These are phyloP conservation scores for Jacaranda mimosifolia DNA, from an alignment of 257 asterid species.

Conservation along the genomic window DNA sequence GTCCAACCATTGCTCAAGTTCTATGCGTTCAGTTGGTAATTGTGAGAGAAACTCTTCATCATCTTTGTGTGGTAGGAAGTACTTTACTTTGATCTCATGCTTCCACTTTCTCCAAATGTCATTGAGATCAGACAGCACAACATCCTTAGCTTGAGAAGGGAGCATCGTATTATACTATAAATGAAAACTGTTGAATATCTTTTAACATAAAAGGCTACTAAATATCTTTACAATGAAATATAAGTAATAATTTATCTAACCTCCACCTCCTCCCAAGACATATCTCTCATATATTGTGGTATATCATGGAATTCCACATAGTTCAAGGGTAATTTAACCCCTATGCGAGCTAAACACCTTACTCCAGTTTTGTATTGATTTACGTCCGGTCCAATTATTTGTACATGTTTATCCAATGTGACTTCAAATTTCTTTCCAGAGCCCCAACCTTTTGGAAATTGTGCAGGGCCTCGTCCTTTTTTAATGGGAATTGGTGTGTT, in stretches of 20 bases:
- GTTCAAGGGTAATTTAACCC: not conserved
- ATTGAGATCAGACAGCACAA: not conserved
- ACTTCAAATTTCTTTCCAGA: not conserved
- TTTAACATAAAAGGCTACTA: no score
- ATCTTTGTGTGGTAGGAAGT: not conserved
- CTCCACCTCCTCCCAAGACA: not conserved
- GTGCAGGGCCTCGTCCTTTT: not conserved
- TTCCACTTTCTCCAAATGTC: constrained; percentile 10
- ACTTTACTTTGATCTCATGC: not conserved
- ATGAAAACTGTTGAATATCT: no score
- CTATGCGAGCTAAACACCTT: not conserved
- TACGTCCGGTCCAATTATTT: not conserved
- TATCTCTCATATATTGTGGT: no score
- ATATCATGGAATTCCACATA: no score
- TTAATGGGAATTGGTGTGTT: not conserved
- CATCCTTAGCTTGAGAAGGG: not conserved
- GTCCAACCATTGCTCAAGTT: no score
- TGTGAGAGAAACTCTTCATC: not conserved
- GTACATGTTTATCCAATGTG: not conserved
- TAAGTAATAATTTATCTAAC: not conserved
- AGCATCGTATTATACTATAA: not conserved
- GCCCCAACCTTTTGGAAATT: not conserved
- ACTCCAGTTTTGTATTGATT: not conserved
- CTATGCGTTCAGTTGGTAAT: not conserved
- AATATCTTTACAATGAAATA: not conserved